phyloP scores from a whole-genome alignment of 208 protist genomes.

The Acanthamoeba culbertsoni region DNA sequence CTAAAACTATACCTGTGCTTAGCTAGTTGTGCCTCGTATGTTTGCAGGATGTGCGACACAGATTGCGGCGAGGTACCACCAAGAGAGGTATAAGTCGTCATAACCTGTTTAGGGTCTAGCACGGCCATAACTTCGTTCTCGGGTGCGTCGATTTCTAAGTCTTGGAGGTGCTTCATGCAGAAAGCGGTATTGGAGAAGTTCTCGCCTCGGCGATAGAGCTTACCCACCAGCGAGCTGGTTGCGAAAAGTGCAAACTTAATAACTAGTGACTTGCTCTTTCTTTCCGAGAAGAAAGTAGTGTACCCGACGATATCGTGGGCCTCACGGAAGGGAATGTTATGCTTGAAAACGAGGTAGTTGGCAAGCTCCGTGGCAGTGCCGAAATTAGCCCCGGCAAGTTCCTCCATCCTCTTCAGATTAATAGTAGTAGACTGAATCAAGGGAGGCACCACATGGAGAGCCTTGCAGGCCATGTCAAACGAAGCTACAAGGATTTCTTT shows the following conservation, averaged over 20 bases:
- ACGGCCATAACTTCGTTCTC: not conserved
- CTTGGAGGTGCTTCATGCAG: slow-evolving; percentile 29
- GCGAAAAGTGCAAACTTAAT: not conserved
- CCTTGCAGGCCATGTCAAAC: not conserved
- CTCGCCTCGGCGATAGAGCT: not conserved
- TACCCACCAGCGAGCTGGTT: not conserved
- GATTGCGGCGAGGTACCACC: not conserved
- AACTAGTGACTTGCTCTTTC: not conserved
- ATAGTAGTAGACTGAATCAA: slow-evolving; percentile 23
- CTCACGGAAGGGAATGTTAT: slow-evolving; percentile 13
- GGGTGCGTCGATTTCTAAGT: not conserved
- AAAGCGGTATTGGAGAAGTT: slow-evolving; percentile 45
- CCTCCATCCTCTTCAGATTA: slow-evolving; percentile 15
- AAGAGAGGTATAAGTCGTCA: slow-evolving; percentile 22
- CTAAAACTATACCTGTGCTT: not conserved
- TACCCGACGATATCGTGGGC: slow-evolving; percentile 43
- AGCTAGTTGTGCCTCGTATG: not conserved
- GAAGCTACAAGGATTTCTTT: slow-evolving; percentile 7
- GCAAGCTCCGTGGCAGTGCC: slow-evolving; percentile 39
- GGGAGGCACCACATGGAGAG: not conserved
- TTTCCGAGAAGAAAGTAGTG: not conserved
- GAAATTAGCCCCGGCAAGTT: slow-evolving; percentile 4
- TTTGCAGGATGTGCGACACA: not conserved
- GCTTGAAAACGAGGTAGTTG: slow-evolving; percentile 50
- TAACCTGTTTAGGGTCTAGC: not conserved